Conservation (phyloP, 1,284 basidiomycete species). For the Leucoagaricus sp. region DNA sequence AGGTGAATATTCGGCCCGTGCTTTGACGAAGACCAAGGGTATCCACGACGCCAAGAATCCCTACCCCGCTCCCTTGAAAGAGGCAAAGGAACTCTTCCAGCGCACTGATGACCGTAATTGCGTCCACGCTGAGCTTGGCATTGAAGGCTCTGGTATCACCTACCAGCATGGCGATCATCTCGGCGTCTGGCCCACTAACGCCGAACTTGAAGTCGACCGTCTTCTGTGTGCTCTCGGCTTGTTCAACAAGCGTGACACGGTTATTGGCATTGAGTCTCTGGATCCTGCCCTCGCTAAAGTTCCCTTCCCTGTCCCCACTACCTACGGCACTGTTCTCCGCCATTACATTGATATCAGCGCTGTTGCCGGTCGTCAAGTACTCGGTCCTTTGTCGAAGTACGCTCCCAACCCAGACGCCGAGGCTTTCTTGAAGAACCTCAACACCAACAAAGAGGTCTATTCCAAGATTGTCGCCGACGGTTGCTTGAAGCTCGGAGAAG, state of each 20-base stretch:
- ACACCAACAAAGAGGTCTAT: constrained; percentile 88
- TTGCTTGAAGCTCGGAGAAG: constrained; percentile 89
- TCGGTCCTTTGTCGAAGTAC: constrained; percentile 85
- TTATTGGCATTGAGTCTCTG: constrained; percentile 92
- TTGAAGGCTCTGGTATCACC: constrained; percentile 94
- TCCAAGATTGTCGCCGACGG: constrained; percentile 74
- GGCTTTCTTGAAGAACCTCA: constrained; percentile 75
- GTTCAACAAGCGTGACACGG: constrained; percentile 72
- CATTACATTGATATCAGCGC: constrained; percentile 98
- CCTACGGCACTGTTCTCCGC: constrained; percentile 91
- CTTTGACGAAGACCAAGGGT: constrained; percentile 87
- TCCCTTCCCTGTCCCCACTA: constrained; percentile 97
- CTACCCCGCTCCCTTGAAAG: constrained; percentile 81
- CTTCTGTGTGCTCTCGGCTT: constrained; percentile 88
- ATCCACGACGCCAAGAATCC: constrained; percentile 98
- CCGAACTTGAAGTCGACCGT: constrained; percentile 90
- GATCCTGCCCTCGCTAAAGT: constrained; percentile 98
- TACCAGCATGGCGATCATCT: constrained; percentile 99
- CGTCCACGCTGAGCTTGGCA: constrained; percentile 93
- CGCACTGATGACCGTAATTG: constrained; percentile 84
- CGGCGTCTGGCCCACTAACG: constrained; percentile 96
- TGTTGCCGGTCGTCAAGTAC: constrained; percentile 90
- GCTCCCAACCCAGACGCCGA: constrained; percentile 84
- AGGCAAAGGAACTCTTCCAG: constrained; percentile 85
- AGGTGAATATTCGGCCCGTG: constrained; percentile 90